These are phyloP conservation scores for Moricandia arvensis DNA, from an alignment of 345 rosid species.

Conservation along the genomic window DNA sequence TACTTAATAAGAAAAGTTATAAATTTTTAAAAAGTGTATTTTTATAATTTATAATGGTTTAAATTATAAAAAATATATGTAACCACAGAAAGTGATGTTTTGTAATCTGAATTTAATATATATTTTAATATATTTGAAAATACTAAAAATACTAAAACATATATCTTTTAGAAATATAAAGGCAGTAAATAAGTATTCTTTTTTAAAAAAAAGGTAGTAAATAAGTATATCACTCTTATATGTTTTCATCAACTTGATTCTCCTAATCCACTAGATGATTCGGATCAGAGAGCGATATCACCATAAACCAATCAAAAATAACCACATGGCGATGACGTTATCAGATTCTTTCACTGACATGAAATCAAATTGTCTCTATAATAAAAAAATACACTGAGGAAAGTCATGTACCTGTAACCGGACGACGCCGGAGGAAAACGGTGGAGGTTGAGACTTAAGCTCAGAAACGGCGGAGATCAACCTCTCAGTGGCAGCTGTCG, in stretches of 20 bases:
- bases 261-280: not conserved
- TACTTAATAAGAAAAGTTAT: no score
- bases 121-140: no score
- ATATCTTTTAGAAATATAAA: no score
- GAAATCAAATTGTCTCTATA: not conserved
- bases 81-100: no score
- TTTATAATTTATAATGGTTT: no score
- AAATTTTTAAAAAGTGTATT: no score
- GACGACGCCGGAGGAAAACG: constrained; percentile 60
- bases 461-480: constrained; percentile 52
- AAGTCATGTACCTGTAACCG: constrained; percentile 66
- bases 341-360: constrained; percentile 3
- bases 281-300: not conserved
- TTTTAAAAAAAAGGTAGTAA: not conserved
- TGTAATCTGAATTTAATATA: no score
- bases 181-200: no score
- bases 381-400: not conserved
- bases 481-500: constrained; percentile 56
- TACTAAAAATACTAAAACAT: no score
- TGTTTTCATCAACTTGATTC: not conserved
- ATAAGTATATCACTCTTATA: not conserved
- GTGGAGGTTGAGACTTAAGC: constrained; percentile 59
- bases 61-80: no score
- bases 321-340: constrained; percentile 64
- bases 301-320: not conserved